These are phyloP conservation scores for Panaeolus papilionaceus DNA, from an alignment of 768 basidiomycete genomes.

Conservation along the genomic window DNA sequence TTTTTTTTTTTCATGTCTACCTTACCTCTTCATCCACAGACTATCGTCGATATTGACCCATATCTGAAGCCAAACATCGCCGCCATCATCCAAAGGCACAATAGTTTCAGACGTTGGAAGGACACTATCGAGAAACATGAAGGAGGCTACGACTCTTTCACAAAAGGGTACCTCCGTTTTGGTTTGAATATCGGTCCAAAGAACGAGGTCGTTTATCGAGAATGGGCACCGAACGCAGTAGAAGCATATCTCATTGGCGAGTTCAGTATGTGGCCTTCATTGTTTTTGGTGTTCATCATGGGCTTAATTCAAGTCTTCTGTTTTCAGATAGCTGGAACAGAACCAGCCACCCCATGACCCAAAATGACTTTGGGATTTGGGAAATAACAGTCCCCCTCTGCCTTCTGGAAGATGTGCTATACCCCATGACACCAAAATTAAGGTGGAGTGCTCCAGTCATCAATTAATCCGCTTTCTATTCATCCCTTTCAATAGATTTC, in stretches of 20 bases:
- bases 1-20: slow-evolving; percentile 43
- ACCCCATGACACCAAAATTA: slow-evolving; percentile 94
- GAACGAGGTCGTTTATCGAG: slow-evolving; percentile 81
- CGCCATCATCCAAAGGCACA: slow-evolving; percentile 72
- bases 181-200: slow-evolving; percentile 77
- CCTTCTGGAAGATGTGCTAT: slow-evolving; percentile 79
- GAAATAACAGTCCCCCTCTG: slow-evolving; percentile 75
- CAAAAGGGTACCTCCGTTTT: slow-evolving; percentile 78
- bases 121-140: slow-evolving; percentile 76
- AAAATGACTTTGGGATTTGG: slow-evolving; percentile 88
- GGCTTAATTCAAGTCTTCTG: slow-evolving; percentile 18
- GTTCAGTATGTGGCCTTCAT: slow-evolving; percentile 75
- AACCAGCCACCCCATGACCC: slow-evolving; percentile 84
- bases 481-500: slow-evolving; percentile 66
- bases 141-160: slow-evolving; percentile 84
- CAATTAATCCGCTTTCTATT: slow-evolving; percentile 1
- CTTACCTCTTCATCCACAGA: slow-evolving; percentile 57
- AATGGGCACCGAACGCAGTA: slow-evolving; percentile 94
- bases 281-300: not conserved
- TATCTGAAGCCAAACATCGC: slow-evolving; percentile 79
- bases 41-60: slow-evolving; percentile 67
- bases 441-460: slow-evolving; percentile 54
- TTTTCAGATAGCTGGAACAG: slow-evolving; percentile 86
- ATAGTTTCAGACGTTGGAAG: slow-evolving; percentile 76
- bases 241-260: slow-evolving; percentile 92